Base-by-base conservation (phyloP, 345 rosid species). In the Mercurialis annua region DNA sequence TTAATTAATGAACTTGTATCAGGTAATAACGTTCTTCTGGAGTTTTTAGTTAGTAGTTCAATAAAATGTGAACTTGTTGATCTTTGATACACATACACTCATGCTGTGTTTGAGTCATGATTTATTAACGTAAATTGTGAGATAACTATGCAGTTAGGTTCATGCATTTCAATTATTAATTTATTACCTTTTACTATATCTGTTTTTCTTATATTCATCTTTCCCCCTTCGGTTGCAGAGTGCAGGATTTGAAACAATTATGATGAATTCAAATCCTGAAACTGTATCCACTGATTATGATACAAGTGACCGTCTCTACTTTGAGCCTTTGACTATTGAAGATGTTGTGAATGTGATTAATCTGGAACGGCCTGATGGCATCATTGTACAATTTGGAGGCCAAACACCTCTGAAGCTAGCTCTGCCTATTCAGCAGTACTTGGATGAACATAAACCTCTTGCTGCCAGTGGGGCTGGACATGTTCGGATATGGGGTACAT, bases 181-280 rank as follows among this genome's bases (percentile, higher is more conserved):
- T 63, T 30, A 26, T 62, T 18, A 48, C 60, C 2, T 36, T 54
- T 47, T 15, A 34, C n/a, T 49, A 27, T 43, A 51, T 43, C 27
- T n/a, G 17, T 64, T 14, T 62, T 51, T 64, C 51, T 26, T 44
- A 18, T 16, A 17, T 61, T 56, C 62, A 53, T 38, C 36, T 40
- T n/a, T 50, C 24, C 53, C 66, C 27, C 27, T 6, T 38, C 1
- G 18, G 49, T 48, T 82, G 76, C 90, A 93, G 98, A 81, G 82
- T 77, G 98, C 97, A 42, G 96, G 96, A 78, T 94, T 78, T 73
- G 99, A 94, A 85, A 94, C 99, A 65, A 89, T 94, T 72, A 91
- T 91, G 99, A 83, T 94, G 93, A 94, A 94, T 75, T 91, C 98
- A 48, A 94, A 94, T 75, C 99, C 99, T 47, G 99, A 94, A 73